Evolutionary conservation across 306 rosid genomes (phyloP).

Genomic region (Echinosophora koreensis): DNA sequence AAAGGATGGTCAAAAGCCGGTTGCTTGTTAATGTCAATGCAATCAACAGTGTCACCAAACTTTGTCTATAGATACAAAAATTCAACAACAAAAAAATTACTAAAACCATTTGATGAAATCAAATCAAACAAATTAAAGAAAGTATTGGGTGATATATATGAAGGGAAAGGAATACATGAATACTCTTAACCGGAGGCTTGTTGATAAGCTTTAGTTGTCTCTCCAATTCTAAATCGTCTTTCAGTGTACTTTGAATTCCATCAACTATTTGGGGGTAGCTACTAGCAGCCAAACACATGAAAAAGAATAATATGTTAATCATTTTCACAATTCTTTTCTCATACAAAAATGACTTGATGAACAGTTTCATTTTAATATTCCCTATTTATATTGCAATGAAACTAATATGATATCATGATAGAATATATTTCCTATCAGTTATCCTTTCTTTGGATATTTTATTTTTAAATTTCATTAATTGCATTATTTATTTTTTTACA

Average conservation of each 20-base stretch:
- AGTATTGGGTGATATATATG: neutral
- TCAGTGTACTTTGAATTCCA: neutral
- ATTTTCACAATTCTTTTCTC: neutral
- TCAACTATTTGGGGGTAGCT: neutral
- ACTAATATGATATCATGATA: too few relatives aligned
- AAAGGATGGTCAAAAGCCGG: slow-evolving; percentile 19
- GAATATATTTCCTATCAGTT: too few relatives aligned
- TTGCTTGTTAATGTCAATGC: slow-evolving; percentile 42
- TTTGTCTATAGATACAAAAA: neutral
- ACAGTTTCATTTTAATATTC: too few relatives aligned
- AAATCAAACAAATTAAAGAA: neutral
- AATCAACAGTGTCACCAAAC: slow-evolving; percentile 27
- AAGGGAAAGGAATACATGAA: slow-evolving; percentile 33
- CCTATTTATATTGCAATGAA: neutral
- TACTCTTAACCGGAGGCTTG: slow-evolving; percentile 21
- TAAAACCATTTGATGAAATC: neutral
- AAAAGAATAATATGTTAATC: neutral
- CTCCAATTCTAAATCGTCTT: slow-evolving; percentile 38
- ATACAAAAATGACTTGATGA: neutral
- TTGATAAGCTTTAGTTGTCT: slow-evolving; percentile 23
- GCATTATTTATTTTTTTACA: too few relatives aligned
- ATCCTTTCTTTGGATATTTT: too few relatives aligned
- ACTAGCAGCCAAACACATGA: neutral
- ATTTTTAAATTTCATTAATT: too few relatives aligned
- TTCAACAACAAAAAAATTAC: neutral